Percentiles rank a stretch among this genome's conserved stretches.
These are phyloP conservation scores for Astrothelium subdiscretum DNA, from an alignment of 495 filamentous ascomycete genomes.

Conservation along the genomic window DNA sequence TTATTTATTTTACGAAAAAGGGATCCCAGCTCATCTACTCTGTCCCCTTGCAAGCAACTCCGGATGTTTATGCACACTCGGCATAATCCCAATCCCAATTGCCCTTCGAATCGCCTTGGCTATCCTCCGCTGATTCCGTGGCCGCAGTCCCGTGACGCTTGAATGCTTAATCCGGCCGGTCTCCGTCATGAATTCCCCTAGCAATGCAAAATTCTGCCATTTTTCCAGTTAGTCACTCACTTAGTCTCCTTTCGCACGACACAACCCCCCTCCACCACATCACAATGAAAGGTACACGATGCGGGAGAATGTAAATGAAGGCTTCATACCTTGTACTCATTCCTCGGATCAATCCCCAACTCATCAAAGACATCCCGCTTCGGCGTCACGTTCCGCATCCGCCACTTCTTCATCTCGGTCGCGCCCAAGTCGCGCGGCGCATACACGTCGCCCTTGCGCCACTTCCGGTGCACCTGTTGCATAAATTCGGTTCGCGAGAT, in stretches of 20 bases:
- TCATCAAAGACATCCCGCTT: slow-evolving; percentile 63
- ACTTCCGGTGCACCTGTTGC: slow-evolving; percentile 36
- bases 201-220: slow-evolving; percentile 76
- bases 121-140: slow-evolving; percentile 83
- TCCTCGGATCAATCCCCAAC: slow-evolving; percentile 67
- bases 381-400: slow-evolving; percentile 37
- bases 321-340: slow-evolving; percentile 69
- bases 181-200: slow-evolving; percentile 75
- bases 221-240: neutral
- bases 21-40: neutral
- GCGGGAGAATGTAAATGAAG: neutral
- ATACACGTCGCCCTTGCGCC: slow-evolving; percentile 70
- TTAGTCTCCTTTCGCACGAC: neutral
- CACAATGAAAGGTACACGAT: neutral
- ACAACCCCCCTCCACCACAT: neutral
- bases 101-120: slow-evolving; percentile 83
- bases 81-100: slow-evolving; percentile 83
- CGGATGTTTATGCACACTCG: slow-evolving; percentile 85
- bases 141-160: slow-evolving; percentile 62
- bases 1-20: neutral
- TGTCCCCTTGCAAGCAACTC: slow-evolving; percentile 49
- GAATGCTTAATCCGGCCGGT: slow-evolving; percentile 76
- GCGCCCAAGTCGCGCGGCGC: slow-evolving; percentile 76
- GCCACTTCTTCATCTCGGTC: slow-evolving; percentile 48
- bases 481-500: slow-evolving; percentile 12